Conservation (phyloP, 352 stramenopile genomes). For the Halophytophthora polymorphica region DNA sequence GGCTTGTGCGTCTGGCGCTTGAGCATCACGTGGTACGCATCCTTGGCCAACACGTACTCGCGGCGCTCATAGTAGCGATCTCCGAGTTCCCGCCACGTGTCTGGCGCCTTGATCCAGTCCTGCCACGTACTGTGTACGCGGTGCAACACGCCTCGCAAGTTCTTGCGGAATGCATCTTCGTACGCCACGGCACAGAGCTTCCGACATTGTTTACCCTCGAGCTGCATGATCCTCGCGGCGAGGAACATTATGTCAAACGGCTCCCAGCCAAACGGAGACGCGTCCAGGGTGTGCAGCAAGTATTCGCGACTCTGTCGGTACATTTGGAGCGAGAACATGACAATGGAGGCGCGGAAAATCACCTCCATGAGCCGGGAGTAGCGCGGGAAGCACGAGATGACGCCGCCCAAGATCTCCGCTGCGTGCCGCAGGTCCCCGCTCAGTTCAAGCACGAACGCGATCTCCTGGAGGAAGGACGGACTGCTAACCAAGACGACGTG, state of each 20-base stretch:
- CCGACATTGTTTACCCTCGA: constrained; percentile 41
- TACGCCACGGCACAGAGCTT: constrained; percentile 57
- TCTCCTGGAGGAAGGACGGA: constrained; percentile 58
- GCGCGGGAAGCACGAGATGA: constrained; percentile 60
- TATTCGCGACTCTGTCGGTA: constrained; percentile 71
- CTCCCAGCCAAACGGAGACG: constrained; percentile 44
- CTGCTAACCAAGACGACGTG: constrained; percentile 48
- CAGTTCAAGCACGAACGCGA: constrained; percentile 46
- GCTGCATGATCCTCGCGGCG: constrained; percentile 51
- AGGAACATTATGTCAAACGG: constrained; percentile 58
- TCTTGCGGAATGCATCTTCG: constrained; percentile 63
- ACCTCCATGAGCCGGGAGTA: constrained; percentile 46
- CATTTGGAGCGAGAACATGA: constrained; percentile 57
- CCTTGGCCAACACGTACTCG: constrained; percentile 58
- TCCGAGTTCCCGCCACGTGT: constrained; percentile 52
- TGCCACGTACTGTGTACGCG: constrained; percentile 36
- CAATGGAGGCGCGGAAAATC: constrained; percentile 64
- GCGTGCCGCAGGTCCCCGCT: constrained; percentile 36
- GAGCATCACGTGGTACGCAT: constrained; percentile 59
- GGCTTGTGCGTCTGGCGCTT: constrained; percentile 42
- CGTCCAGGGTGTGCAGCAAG: constrained; percentile 56
- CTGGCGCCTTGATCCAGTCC: constrained; percentile 47
- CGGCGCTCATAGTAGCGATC: constrained; percentile 42
- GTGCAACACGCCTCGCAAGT: constrained; percentile 11
- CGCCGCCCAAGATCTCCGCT: constrained; percentile 47